A percentile compares a stretch with the other conserved stretches of the same genome.
phyloP scores from a whole-genome alignment of 805 yeast species.

The Yamadazyma insecticola region DNA sequence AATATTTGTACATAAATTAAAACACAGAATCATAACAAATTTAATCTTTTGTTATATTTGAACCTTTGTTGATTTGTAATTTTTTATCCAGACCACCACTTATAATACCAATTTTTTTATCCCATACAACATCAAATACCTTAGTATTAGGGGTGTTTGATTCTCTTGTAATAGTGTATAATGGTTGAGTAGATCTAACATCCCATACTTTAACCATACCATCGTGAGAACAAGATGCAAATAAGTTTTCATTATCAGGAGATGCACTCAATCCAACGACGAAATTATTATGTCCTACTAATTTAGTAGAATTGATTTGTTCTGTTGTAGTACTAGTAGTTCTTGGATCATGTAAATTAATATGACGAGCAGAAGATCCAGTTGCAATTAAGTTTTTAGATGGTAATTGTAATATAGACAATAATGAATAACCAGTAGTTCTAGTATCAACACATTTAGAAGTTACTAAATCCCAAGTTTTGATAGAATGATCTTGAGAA shows the following conservation, averaged over 20 bases:
- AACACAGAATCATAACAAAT: no score
- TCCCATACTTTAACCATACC: slow-evolving; percentile 97
- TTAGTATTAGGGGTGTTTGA: slow-evolving; percentile 46
- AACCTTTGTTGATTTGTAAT: slow-evolving; percentile 65
- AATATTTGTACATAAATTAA: no score
- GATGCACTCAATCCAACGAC: slow-evolving; percentile 73
- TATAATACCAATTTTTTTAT: slow-evolving; percentile 68
- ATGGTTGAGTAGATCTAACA: slow-evolving; percentile 74
- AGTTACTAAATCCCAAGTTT: slow-evolving; percentile 95
- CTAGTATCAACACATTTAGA: slow-evolving; percentile 81
- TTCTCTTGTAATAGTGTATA: slow-evolving; percentile 76
- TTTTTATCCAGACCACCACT: slow-evolving; percentile 95
- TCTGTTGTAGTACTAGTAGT: slow-evolving; percentile 58
- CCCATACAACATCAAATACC: slow-evolving; percentile 88
- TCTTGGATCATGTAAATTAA: slow-evolving; percentile 90
- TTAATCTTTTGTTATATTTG: background rate
- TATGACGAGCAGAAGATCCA: slow-evolving; percentile 98
- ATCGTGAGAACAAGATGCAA: slow-evolving; percentile 92
- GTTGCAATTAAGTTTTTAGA: slow-evolving; percentile 70
- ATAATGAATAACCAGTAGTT: slow-evolving; percentile 78
- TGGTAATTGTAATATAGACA: slow-evolving; percentile 68
- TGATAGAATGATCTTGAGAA: slow-evolving; percentile 91
- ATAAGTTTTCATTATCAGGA: slow-evolving; percentile 76
- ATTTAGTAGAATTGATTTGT: slow-evolving; percentile 50
- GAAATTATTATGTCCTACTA: slow-evolving; percentile 87